Base-by-base conservation (phyloP, 116 monocot species). In the Trichopus zeylanicus region DNA sequence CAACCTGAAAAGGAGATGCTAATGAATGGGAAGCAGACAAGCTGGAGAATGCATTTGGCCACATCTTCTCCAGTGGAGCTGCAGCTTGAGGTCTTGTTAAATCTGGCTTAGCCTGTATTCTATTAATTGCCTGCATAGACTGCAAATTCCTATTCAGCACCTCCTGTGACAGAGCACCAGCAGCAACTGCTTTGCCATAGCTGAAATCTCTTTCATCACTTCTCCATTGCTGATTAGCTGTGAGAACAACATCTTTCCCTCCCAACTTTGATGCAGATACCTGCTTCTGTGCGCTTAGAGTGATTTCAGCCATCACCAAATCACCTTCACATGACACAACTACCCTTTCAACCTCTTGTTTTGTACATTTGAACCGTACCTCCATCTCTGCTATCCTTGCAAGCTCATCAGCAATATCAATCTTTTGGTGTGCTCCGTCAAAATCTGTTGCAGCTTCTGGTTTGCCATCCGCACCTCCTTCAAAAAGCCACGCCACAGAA, bases 341-440 rank as follows among this genome's bases (percentile, higher is more conserved):
- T 31, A 72, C 84, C 58, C 84, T 90, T 60, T 97, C 87, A 48
- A 97, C 72, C 28, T 97, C 97, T 66, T 87, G 97, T 67, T 82
- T 97, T 28, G 87, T 77, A 61, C 79, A 84, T 47, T 84, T 97
- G 60, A 75, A 81, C 55, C 61, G 69, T 0, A 65, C n/a, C 68
- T 91, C 91, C 66, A 91, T 35, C 4, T 72, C 84, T 35, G 69
- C 63, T 57, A 91, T 77, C 60, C 59, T 75, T 10, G 87, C 69
- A 53, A 97, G 67, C 70, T 97, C 97, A 38, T 84, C 79, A 19
- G 74, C 29, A 31, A 97, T 97, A 65, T 91, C 84, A 42, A 97
- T 81, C 53, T 87, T 97, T 26, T 79, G 53, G 57, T 71, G 72
- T 38, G 28, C 66, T 24, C 59, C 59, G 42, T 75, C 84, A 31